These are phyloP conservation scores for Pythium folliculosum DNA, from an alignment of 352 stramenopile genomes.

Conservation along the genomic window DNA sequence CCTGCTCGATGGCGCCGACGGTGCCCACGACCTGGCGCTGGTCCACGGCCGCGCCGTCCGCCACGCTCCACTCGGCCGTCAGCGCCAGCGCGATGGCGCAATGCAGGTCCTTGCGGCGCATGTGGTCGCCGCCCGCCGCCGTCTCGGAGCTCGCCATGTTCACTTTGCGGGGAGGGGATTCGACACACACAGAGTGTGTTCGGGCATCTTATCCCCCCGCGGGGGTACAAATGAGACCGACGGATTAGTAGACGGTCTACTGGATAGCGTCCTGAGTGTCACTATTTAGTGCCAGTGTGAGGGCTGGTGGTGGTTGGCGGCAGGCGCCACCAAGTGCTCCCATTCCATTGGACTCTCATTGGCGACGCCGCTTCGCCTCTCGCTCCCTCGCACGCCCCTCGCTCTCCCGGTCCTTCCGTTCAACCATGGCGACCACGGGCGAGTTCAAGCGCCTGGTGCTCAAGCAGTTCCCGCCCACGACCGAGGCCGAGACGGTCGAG, in stretches of 20 bases:
- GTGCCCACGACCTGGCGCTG: conserved; percentile 57
- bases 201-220: neutral
- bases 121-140: conserved; percentile 44
- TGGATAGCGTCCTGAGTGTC: conserved; percentile 4
- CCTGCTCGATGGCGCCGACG: conserved; percentile 55
- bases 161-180: too few relatives aligned
- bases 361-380: conserved; percentile 9
- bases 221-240: neutral
- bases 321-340: conserved; percentile 23
- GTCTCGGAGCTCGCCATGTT: conserved; percentile 12
- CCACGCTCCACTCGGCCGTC: conserved; percentile 49
- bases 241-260: conserved; percentile 11
- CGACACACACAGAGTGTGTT: neutral
- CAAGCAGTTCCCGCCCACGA: conserved; percentile 85
- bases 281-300: neutral
- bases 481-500: conserved; percentile 75
- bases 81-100: conserved; percentile 40
- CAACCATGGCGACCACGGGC: conserved; percentile 58
- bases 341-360: conserved; percentile 20
- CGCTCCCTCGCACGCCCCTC: neutral
- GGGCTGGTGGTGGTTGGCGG: conserved; percentile 7
- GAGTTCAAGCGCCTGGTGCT: conserved; percentile 88
- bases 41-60: conserved; percentile 52
- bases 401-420: too few relatives aligned
- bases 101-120: conserved; percentile 54